Evolutionary conservation across 495 filamentous ascomycete species (phyloP).

Genomic region (Penicillium malachiteum): DNA sequence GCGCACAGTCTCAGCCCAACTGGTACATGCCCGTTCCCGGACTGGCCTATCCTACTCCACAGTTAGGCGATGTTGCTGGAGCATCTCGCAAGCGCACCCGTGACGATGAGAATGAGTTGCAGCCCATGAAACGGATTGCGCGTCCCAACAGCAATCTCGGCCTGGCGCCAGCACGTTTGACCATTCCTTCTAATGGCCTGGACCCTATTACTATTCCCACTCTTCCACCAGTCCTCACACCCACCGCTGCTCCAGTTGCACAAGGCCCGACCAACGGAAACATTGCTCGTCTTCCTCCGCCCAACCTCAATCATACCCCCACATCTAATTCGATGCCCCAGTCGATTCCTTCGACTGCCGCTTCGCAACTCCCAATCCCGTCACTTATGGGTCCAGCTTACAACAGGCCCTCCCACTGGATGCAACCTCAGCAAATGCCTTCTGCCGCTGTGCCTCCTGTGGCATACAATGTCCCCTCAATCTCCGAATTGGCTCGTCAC

Average conservation of each 20-base stretch:
- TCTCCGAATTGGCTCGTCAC: conserved; percentile 46
- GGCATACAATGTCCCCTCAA: conserved; percentile 51
- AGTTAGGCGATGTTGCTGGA: conserved; percentile 27
- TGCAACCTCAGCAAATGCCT: conserved; percentile 37
- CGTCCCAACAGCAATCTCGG: conserved; percentile 30
- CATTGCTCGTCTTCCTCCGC: conserved; percentile 57
- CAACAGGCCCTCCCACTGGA: conserved; percentile 46
- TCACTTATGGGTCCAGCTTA: conserved; percentile 62
- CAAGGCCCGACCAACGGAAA: conserved; percentile 28
- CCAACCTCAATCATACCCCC: conserved; percentile 49
- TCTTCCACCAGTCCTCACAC: conserved; percentile 37
- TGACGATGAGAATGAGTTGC: conserved; percentile 63
- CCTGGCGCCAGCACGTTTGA: conserved; percentile 22
- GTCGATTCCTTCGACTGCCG: conserved; percentile 46
- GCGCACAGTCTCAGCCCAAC: conserved; percentile 26
- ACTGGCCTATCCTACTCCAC: conserved; percentile 26
- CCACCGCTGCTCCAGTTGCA: conserved; percentile 33
- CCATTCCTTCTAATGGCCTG: conserved; percentile 29
- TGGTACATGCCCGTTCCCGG: conserved; percentile 33
- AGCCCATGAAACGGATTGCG: conserved; percentile 63
- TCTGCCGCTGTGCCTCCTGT: conserved; percentile 40
- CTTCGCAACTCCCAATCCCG: conserved; percentile 49
- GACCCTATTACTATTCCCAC: conserved; percentile 37
- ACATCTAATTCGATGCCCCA: conserved; percentile 37
- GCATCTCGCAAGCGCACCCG: conserved; percentile 68